phyloP scores from a whole-genome alignment of 306 rosid species.

The Acacia melanoxylon region DNA sequence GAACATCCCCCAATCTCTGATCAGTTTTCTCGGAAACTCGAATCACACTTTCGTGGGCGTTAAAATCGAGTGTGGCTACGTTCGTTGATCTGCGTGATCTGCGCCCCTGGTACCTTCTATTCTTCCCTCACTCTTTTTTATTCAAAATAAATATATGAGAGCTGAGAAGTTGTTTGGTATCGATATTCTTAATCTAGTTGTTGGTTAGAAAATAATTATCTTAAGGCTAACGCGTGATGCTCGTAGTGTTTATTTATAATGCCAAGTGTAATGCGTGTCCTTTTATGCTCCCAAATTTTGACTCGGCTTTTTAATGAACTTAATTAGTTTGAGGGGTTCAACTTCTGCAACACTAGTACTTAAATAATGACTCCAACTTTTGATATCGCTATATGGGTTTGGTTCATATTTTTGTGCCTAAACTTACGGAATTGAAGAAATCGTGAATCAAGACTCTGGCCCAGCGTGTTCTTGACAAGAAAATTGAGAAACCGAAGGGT shows the following conservation, averaged over 20 bases:
- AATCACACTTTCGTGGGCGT: slow-evolving; percentile 35
- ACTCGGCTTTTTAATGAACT: background rate
- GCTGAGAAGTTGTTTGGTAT: no score
- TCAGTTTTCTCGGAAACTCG: slow-evolving; percentile 17
- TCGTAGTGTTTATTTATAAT: background rate
- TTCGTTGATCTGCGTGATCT: slow-evolving; percentile 32
- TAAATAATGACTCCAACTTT: background rate
- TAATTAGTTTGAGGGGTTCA: background rate
- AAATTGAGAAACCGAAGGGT: slow-evolving; percentile 27
- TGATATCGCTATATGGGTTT: background rate
- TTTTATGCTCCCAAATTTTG: background rate
- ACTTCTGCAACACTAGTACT: background rate
- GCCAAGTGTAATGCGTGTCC: background rate
- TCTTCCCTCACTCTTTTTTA: background rate
- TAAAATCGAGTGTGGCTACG: slow-evolving; percentile 25
- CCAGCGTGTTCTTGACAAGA: slow-evolving; percentile 14
- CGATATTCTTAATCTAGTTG: no score
- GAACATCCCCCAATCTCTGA: slow-evolving; percentile 16
- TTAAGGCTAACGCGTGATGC: background rate
- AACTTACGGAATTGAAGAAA: background rate
- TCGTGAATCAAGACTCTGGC: slow-evolving; percentile 29
- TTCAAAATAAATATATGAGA: no score
- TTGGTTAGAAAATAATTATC: no score
- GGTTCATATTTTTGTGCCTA: background rate
- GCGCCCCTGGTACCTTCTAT: slow-evolving; percentile 16